Percentiles rank a stretch among this genome's conserved stretches.
These are phyloP conservation scores for Neurospora sp. DNA, from an alignment of 495 filamentous ascomycete genomes.

Conservation along the genomic window DNA sequence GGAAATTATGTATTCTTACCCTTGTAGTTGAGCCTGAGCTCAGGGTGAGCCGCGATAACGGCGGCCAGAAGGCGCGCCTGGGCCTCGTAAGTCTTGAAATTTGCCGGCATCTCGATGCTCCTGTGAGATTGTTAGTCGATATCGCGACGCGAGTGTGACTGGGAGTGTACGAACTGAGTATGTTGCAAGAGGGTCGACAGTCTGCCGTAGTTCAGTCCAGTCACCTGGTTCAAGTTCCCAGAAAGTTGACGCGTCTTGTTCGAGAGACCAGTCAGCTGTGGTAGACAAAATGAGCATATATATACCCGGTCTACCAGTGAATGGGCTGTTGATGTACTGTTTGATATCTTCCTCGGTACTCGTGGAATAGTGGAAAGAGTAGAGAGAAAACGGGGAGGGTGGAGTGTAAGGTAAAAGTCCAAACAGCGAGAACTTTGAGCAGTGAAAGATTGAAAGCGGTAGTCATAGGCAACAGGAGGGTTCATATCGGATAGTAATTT, in stretches of 20 bases:
- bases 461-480: neutral
- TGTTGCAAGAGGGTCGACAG: neutral
- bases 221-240: neutral
- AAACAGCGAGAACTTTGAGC: neutral
- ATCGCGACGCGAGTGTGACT: neutral
- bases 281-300: neutral
- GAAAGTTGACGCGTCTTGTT: neutral
- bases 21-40: constrained; percentile 35
- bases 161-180: neutral
- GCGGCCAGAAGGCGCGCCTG: constrained; percentile 40
- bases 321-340: neutral
- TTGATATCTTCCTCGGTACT: neutral
- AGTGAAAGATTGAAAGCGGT: neutral
- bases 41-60: constrained; percentile 35
- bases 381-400: neutral
- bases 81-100: constrained; percentile 40
- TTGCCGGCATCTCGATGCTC: constrained; percentile 22
- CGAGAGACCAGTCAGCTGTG: neutral
- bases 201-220: neutral
- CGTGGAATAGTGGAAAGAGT: neutral
- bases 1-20: constrained; percentile 26
- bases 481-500: neutral
- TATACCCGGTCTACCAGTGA: neutral
- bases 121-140: neutral
- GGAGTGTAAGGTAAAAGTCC: neutral